Evolutionary conservation across 2,329 filamentous ascomycete species (phyloP).

Genomic region (Cryphonectria japonica): DNA sequence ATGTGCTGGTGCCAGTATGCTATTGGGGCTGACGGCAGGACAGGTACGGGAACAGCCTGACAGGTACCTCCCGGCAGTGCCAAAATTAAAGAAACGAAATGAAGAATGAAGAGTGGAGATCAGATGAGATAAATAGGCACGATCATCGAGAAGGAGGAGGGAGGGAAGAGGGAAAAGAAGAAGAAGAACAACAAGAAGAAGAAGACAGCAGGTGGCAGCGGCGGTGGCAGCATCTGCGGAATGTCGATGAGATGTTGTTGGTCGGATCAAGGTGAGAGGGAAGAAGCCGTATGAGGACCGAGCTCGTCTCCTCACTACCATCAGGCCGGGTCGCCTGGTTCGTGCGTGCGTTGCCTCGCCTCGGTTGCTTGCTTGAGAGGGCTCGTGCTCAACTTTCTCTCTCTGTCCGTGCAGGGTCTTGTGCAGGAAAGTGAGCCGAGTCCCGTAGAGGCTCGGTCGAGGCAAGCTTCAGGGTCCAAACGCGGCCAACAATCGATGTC

Average conservation of each 20-base stretch:
- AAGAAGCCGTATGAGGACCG: not conserved
- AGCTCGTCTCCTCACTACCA: slow-evolving; percentile 18
- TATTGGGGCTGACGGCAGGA: slow-evolving; percentile 11
- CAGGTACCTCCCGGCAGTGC: slow-evolving; percentile 1
- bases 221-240: not conserved
- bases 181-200: not conserved
- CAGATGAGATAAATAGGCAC: slow-evolving; percentile 1
- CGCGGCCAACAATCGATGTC: not conserved
- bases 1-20: not conserved
- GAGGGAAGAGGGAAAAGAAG: not conserved
- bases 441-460: slow-evolving; percentile 6
- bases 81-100: slow-evolving; percentile 7
- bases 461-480: not conserved
- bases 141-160: not conserved
- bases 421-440: not conserved
- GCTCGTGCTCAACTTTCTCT: slow-evolving; percentile 1
- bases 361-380: not conserved
- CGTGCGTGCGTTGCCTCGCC: not conserved
- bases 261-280: slow-evolving; percentile 1
- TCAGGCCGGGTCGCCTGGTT: slow-evolving; percentile 10
- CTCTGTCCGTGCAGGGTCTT: not conserved
- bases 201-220: not conserved
- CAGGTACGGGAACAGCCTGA: slow-evolving; percentile 10
- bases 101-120: not conserved
- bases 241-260: not conserved